phyloP scores from a whole-genome alignment of 306 rosid species.

The Argentina anserina region DNA sequence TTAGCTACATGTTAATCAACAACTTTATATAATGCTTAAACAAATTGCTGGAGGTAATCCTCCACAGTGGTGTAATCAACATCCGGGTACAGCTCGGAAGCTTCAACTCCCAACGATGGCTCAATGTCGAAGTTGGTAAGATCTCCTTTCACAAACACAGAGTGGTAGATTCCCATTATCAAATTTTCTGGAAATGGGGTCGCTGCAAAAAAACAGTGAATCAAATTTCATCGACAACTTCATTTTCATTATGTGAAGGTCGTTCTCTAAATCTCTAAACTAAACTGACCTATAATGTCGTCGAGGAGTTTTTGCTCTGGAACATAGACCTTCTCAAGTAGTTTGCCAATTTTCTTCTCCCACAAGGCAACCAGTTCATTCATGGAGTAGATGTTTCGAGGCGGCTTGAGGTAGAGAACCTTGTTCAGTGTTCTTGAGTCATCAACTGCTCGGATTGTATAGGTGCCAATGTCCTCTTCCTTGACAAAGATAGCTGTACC shows the following conservation, averaged over 20 bases:
- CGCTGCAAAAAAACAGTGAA: constrained; percentile 26
- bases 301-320: constrained; percentile 71
- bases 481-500: constrained; percentile 59
- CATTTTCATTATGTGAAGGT: not conserved
- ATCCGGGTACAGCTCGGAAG: constrained; percentile 54
- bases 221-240: not conserved
- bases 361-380: constrained; percentile 73
- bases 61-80: constrained; percentile 58
- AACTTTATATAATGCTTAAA: not conserved
- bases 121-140: constrained; percentile 55
- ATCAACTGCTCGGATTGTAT: constrained; percentile 75
- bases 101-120: constrained; percentile 60
- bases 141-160: constrained; percentile 44
- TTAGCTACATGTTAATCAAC: not conserved
- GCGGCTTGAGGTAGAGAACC: constrained; percentile 63
- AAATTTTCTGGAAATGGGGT: constrained; percentile 34
- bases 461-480: constrained; percentile 79
- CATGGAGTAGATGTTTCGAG: constrained; percentile 59
- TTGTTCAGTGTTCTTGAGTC: constrained; percentile 84
- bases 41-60: constrained; percentile 55
- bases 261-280: not conserved
- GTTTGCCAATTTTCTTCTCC: constrained; percentile 86
- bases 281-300: constrained; percentile 53
- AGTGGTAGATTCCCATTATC: constrained; percentile 32
- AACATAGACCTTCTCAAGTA: constrained; percentile 47